A percentile compares a stretch with the other conserved stretches of the same genome.
These are phyloP conservation scores for Sporisorium graminicola DNA, from an alignment of 1,284 basidiomycete species.

Conservation along the genomic window DNA sequence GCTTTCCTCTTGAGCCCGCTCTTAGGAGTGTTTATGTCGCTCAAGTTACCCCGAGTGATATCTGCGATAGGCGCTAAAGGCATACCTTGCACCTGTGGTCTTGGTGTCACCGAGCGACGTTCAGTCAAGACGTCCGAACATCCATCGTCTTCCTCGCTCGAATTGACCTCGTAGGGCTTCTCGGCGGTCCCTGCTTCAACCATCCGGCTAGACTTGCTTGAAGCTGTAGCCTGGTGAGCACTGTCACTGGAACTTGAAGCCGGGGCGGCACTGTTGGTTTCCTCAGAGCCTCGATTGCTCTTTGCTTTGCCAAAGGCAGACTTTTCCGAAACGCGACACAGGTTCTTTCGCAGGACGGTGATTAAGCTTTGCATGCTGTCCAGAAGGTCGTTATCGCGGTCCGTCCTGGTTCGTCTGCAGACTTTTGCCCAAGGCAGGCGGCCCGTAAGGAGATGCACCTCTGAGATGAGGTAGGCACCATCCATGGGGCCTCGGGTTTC, in stretches of 20 bases:
- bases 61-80: background rate
- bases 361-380: slow-evolving; percentile 26
- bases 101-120: background rate
- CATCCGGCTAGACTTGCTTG: background rate
- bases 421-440: slow-evolving; percentile 37
- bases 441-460: slow-evolving; percentile 35
- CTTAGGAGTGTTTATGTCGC: background rate
- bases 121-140: background rate
- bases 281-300: background rate
- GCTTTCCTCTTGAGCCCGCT: slow-evolving; percentile 16
- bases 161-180: slow-evolving; percentile 6
- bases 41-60: background rate
- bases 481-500: background rate
- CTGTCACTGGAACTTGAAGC: background rate
- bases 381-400: slow-evolving; percentile 20
- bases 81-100: background rate
- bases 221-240: background rate
- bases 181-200: slow-evolving; percentile 2
- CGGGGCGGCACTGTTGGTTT: background rate
- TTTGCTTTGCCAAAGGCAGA: slow-evolving; percentile 9
- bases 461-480: slow-evolving; percentile 20
- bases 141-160: slow-evolving; percentile 11
- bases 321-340: slow-evolving; percentile 21
- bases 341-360: slow-evolving; percentile 17
- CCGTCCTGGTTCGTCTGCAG: slow-evolving; percentile 9